Percentiles rank a stretch among this genome's conserved stretches.
phyloP scores from a whole-genome alignment of 192 early-diverging fungal species.

The Podila minutissima region DNA sequence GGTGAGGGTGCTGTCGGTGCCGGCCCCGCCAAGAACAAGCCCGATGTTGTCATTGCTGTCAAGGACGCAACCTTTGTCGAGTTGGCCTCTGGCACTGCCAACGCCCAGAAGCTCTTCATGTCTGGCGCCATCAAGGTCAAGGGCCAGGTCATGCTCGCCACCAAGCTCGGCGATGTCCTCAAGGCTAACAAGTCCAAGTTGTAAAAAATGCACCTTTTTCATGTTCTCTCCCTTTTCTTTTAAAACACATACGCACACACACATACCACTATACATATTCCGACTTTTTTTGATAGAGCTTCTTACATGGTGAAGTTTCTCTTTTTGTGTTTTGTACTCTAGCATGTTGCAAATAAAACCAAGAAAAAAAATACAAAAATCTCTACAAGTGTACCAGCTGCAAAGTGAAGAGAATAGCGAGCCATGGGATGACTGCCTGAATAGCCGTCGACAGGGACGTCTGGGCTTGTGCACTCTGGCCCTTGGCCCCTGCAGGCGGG shows the following conservation, averaged over 20 bases:
- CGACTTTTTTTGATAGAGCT: neutral
- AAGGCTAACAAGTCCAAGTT: conserved; percentile 71
- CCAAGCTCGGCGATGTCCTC: conserved; percentile 70
- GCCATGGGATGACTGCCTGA: too few species aligned
- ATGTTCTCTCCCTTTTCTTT: neutral
- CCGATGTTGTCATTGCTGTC: conserved; percentile 76
- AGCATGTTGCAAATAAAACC: conserved; percentile 10
- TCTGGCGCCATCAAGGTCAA: conserved; percentile 85
- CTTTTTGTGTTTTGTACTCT: conserved; percentile 32
- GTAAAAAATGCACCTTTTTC: conserved; percentile 52
- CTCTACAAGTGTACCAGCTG: conserved; percentile 2
- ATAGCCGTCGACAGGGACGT: too few species aligned
- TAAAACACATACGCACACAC: conserved; percentile 4
- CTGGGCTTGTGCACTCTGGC: conserved; percentile 12
- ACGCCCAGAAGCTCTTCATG: conserved; percentile 91
- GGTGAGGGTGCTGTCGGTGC: conserved; percentile 69
- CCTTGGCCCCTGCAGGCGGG: conserved; percentile 11
- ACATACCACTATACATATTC: neutral
- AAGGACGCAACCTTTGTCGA: conserved; percentile 85
- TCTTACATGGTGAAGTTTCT: neutral
- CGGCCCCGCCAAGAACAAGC: conserved; percentile 68
- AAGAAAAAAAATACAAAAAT: conserved; percentile 11
- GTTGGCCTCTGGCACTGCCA: conserved; percentile 81
- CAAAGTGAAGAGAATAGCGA: neutral
- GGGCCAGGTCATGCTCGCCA: conserved; percentile 76